Percentiles rank a stretch among this genome's conserved stretches.
phyloP scores from a whole-genome alignment of 2,329 filamentous ascomycete species.

The Ophiosphaerella herpotricha region DNA sequence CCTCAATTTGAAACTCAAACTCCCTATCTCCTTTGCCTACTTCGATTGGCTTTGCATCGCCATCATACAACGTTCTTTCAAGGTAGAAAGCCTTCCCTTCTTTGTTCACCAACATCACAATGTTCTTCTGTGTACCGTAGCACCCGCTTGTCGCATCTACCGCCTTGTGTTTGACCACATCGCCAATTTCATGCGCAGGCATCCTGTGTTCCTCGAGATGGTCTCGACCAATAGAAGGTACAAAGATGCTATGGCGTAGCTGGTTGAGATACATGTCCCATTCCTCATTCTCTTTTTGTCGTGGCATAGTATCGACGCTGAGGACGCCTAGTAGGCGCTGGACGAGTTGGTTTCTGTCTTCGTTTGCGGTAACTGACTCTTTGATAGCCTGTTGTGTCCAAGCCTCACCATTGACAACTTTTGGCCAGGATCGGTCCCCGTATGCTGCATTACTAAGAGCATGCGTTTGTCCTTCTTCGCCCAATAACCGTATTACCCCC shows the following conservation, averaged over 20 bases:
- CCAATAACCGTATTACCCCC: slow-evolving; percentile 58
- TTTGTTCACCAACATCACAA: slow-evolving; percentile 61
- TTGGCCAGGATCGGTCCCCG: slow-evolving; percentile 64
- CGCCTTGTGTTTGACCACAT: slow-evolving; percentile 46
- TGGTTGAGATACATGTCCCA: slow-evolving; percentile 62
- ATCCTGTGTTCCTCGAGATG: slow-evolving; percentile 46
- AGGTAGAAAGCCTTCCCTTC: slow-evolving; percentile 64
- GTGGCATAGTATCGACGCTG: slow-evolving; percentile 60
- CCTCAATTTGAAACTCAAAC: slow-evolving; percentile 56
- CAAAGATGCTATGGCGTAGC: slow-evolving; percentile 64
- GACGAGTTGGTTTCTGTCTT: slow-evolving; percentile 56
- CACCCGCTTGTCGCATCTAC: slow-evolving; percentile 51
- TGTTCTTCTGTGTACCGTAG: slow-evolving; percentile 70
- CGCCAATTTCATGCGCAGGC: slow-evolving; percentile 45
- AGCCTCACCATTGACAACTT: slow-evolving; percentile 62
- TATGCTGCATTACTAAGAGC: slow-evolving; percentile 67
- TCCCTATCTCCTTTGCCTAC: slow-evolving; percentile 53
- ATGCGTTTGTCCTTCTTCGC: slow-evolving; percentile 56
- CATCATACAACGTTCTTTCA: slow-evolving; percentile 65
- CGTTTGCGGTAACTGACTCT: slow-evolving; percentile 48
- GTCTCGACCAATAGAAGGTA: slow-evolving; percentile 60
- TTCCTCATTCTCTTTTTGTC: slow-evolving; percentile 52
- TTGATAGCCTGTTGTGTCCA: slow-evolving; percentile 57
- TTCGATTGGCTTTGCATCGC: slow-evolving; percentile 53
- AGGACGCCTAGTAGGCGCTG: slow-evolving; percentile 58